Base-by-base conservation (phyloP, 371 early-diverging fungal species). In the Conidiobolus incongruus region DNA sequence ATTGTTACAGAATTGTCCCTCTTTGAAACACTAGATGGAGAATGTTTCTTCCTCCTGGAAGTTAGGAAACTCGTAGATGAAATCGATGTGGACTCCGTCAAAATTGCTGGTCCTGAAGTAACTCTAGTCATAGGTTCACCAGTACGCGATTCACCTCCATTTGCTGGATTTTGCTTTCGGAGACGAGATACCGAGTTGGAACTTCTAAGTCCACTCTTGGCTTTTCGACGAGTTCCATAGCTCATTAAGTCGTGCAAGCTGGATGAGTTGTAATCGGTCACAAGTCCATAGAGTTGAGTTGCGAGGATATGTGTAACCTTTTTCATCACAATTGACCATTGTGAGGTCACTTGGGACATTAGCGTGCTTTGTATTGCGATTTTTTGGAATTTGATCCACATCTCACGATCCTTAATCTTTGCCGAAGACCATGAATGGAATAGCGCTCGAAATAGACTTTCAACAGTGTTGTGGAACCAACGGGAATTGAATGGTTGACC, bases 1-100 rank as follows among this genome's bases (percentile, higher is more conserved):
- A 46, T 43, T 47, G 24, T 38, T 38, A 21, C 15, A 15, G 33
- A 15, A 28, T 21, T 21, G 5, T 30, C 40, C 23, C 32, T 10
- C 17, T 20, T 16, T 34, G 29, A n/a, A 26, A 11, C 11, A 49
- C 52, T 0, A 32, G n/a, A 51, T 22, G 29, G 60, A 51, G 19
- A 16, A 19, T 13, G 13, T 35, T 10, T 19, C 19, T 35, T 7
- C 6, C 36, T 4, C 6, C 6, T 6, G 36, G 36, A 4, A 19
- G 6, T 20, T 35, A 13, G 16, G 13, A 10, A 10, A 20, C 36
- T 16, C 16, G 15, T 6, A 35, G 19, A 19, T 20, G 13, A 19
- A 20, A 19, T 10, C 15, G 4, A 35, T 35, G 6, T 13, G 6
- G 36, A 20, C 19, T 13, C 36, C 13, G 36, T 6, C 6, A 16